Evolutionary conservation across 306 rosid genomes (phyloP).

Genomic region (Quercus cerris): DNA sequence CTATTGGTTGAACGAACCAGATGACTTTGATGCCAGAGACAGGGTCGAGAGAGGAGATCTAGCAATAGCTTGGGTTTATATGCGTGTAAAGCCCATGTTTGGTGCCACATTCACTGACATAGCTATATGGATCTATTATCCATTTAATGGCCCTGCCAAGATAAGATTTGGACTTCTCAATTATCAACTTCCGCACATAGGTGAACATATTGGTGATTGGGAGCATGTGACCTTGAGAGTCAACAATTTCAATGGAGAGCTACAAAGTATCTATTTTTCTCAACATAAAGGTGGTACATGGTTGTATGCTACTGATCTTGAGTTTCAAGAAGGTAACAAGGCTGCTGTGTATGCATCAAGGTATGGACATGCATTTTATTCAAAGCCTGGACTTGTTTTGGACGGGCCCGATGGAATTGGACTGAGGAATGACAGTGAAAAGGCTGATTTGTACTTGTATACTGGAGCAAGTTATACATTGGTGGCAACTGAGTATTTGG

Average conservation of each 20-base stretch:
- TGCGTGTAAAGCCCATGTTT: conserved; percentile 65
- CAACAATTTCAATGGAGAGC: conserved; percentile 66
- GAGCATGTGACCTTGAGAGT: conserved; percentile 71
- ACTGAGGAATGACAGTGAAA: conserved; percentile 54
- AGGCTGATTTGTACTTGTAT: conserved; percentile 43
- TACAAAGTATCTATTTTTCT: conserved; percentile 52
- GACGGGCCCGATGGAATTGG: conserved; percentile 58
- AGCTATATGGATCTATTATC: conserved; percentile 68
- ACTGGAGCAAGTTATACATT: conserved; percentile 26
- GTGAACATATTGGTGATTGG: conserved; percentile 79
- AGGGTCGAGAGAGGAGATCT: conserved; percentile 57
- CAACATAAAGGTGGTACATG: conserved; percentile 66
- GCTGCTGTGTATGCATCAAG: conserved; percentile 52
- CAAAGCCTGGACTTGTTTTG: conserved; percentile 56
- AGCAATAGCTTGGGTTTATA: conserved; percentile 30
- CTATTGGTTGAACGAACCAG: conserved; percentile 66
- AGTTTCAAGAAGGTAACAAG: conserved; percentile 44
- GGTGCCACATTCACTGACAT: conserved; percentile 72
- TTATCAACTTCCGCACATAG: conserved; percentile 45
- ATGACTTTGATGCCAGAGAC: conserved; percentile 29
- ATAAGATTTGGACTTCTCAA: conserved; percentile 34
- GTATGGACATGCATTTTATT: conserved; percentile 58
- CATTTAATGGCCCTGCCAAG: conserved; percentile 67
- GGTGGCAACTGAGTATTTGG: conserved; percentile 52
- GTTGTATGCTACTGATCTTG: conserved; percentile 58